Evolutionary conservation across 306 rosid genomes (phyloP).

Genomic region (Myrica gale): DNA sequence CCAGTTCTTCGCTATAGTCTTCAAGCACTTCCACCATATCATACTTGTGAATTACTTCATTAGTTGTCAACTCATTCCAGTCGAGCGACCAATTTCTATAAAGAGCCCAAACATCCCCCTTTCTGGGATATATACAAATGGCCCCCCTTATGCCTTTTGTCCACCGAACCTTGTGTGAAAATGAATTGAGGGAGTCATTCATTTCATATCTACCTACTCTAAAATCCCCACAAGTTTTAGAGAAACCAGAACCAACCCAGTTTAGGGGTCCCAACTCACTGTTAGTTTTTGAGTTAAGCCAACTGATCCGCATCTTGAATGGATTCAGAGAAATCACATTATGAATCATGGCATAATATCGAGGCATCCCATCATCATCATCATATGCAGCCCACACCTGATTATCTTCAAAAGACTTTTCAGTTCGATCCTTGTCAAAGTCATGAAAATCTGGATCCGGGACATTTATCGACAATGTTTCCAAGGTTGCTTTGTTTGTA

Average conservation of each 20-base stretch:
- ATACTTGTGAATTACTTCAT: slow-evolving; percentile 61
- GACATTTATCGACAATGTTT: slow-evolving; percentile 50
- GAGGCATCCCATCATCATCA: slow-evolving; percentile 82
- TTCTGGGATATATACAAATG: slow-evolving; percentile 66
- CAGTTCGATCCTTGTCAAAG: slow-evolving; percentile 72
- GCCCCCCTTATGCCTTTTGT: slow-evolving; percentile 53
- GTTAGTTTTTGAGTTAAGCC: slow-evolving; percentile 67
- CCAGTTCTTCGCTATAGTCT: slow-evolving; percentile 60
- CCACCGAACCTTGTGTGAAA: slow-evolving; percentile 83
- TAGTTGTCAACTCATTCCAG: slow-evolving; percentile 75
- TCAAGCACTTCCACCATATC: slow-evolving; percentile 86
- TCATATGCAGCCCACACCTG: slow-evolving; percentile 91
- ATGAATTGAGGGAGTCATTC: slow-evolving; percentile 51
- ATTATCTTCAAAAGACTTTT: slow-evolving; percentile 55
- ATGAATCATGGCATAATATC: slow-evolving; percentile 71
- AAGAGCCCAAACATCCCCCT: slow-evolving; percentile 93
- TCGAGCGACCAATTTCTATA: slow-evolving; percentile 81
- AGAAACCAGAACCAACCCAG: slow-evolving; percentile 70
- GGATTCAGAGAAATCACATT: slow-evolving; percentile 57
- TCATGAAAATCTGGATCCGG: slow-evolving; percentile 87
- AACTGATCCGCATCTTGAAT: slow-evolving; percentile 59
- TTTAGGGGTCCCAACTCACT: slow-evolving; percentile 54
- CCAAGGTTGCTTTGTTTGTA: slow-evolving; percentile 18
- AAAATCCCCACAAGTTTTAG: slow-evolving; percentile 75
- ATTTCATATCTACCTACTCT: slow-evolving; percentile 53